Base-by-base conservation (phyloP, 495 filamentous ascomycete genomes). In the Clohesyomyces aquaticus region DNA sequence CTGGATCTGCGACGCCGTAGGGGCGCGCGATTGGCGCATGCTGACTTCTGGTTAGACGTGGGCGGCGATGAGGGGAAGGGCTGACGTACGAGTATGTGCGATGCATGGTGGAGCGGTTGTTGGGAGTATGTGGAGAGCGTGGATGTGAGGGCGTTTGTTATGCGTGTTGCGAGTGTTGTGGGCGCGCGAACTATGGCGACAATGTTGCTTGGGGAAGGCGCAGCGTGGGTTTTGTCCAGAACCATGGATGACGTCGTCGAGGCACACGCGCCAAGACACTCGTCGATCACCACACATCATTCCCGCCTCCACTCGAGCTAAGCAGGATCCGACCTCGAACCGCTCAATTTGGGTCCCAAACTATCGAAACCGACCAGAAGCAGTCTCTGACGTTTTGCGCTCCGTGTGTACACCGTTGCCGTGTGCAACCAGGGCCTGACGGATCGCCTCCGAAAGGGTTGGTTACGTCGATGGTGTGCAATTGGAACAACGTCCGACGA, bases 41-140 rank as follows among this genome's bases (percentile, higher is more conserved):
- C 26, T 2, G 38, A 26, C 28, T 16, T 28, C 19, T 58, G 16
- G 48, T 38, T 23, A 46, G 6, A 10, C 11, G 10, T n/a, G 8
- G 12, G 10, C 3, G 12, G n/a, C 32, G 29, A n/a, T n/a, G n/a
- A n/a, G n/a, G n/a, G 11, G 27, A 22, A n/a, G n/a, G 2, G 3
- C 11, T 29, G 21, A 4, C 60, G 98, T 96, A 67, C n/a, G 92
- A 96, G 74, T 98, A 98, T 67, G 94, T 96, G 68, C 94, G 90
- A 85, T 98, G 93, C 94, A 98, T 98, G 19, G 55, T 75, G 57
- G 53, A 48, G 68, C 29, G 50, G 25, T 50, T 4, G 4, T 0
- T 67, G 32, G 21, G 25, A 27, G 27, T 59, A 14, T 42, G 47
- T 11, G n/a, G 12, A 29, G 10, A 51, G 42, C n/a, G n/a, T 11